phyloP scores from a whole-genome alignment of 495 filamentous ascomycete species.

The Neurospora intermedia region DNA sequence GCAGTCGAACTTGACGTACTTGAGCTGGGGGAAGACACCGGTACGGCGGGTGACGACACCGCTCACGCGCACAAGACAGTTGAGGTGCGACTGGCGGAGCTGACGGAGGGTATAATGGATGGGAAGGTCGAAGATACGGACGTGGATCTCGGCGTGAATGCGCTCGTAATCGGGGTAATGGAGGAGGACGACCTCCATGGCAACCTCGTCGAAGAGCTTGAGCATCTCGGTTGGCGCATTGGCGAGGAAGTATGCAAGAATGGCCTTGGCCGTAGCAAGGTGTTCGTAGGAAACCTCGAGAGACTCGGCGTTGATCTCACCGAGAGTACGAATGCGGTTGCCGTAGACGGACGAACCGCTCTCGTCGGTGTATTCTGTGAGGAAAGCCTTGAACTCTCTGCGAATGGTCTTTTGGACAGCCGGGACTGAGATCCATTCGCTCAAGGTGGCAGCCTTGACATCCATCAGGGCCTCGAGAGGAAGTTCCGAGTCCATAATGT shows the following conservation, averaged over 20 bases:
- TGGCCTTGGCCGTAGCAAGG: constrained; percentile 79
- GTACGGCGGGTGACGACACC: constrained; percentile 92
- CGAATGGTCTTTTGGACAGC: constrained; percentile 89
- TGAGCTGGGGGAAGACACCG: constrained; percentile 97
- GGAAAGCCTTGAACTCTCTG: constrained; percentile 91
- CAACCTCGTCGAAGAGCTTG: constrained; percentile 93
- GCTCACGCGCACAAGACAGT: constrained; percentile 87
- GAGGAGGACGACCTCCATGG: constrained; percentile 87
- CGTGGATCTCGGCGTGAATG: constrained; percentile 96
- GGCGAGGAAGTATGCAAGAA: constrained; percentile 92
- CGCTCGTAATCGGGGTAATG: constrained; percentile 97
- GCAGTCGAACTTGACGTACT: constrained; percentile 97
- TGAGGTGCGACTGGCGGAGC: constrained; percentile 90
- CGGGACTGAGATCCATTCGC: constrained; percentile 88
- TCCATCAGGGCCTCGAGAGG: constrained; percentile 85
- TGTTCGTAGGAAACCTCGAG: constrained; percentile 95
- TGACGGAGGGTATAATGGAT: constrained; percentile 95
- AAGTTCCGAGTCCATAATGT: constrained; percentile 90
- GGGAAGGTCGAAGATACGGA: constrained; percentile 90
- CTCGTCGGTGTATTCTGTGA: constrained; percentile 90
- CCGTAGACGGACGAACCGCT: constrained; percentile 87
- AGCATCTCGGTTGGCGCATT: constrained; percentile 90
- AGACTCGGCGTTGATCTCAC: constrained; percentile 92
- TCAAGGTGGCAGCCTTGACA: constrained; percentile 84
- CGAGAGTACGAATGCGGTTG: constrained; percentile 80